Evolutionary conservation across 1,284 basidiomycete species (phyloP).

Genomic region (Leccinum pseudoinsigne): DNA sequence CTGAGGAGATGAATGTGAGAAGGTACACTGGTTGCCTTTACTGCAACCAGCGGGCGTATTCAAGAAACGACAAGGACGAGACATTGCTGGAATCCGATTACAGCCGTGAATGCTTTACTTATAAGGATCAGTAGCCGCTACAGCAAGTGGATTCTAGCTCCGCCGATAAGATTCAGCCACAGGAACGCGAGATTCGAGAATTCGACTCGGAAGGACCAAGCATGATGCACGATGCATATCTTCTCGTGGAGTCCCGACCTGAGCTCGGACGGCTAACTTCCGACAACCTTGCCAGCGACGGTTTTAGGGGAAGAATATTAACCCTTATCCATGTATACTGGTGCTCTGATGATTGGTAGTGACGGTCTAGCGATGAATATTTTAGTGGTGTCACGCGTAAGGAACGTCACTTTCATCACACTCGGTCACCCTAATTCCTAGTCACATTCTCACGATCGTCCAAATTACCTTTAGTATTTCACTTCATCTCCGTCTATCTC

Average conservation of each 20-base stretch:
- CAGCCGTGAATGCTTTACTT: neutral
- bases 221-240: neutral
- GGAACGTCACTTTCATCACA: no score
- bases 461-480: neutral
- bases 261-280: neutral
- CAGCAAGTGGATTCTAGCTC: neutral
- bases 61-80: constrained; percentile 40
- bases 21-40: constrained; percentile 38
- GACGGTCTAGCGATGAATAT: no score
- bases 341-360: no score
- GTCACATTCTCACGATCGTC: neutral
- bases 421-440: no score
- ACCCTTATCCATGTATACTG: no score
- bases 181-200: neutral
- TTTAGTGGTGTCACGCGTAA: no score
- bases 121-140: neutral
- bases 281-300: neutral
- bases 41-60: constrained; percentile 42
- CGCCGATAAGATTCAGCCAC: neutral
- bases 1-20: constrained; percentile 21
- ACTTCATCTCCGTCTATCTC: neutral
- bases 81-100: constrained; percentile 15
- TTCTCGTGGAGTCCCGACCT: neutral
- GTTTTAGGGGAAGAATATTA: neutral
- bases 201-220: neutral